Evolutionary conservation across 73 alveolate species (phyloP).

Genomic region (Uronychia binucleata): DNA sequence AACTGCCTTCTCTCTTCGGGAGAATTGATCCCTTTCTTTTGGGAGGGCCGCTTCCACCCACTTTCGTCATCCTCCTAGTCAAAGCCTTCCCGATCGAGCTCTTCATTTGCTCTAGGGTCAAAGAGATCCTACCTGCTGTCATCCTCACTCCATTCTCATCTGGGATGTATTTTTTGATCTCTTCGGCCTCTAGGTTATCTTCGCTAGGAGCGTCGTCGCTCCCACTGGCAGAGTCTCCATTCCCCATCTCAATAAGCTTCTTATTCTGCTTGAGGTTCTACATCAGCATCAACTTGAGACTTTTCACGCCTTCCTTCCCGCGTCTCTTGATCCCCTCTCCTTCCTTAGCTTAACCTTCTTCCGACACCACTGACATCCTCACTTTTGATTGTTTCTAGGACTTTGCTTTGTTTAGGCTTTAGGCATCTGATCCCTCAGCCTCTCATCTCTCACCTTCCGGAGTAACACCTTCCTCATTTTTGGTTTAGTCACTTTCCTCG

Average conservation of each 20-base stretch:
- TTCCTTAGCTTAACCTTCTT: slow-evolving; percentile 9
- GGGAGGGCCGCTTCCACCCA: background rate
- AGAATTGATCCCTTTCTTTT: background rate
- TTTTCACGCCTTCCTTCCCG: background rate
- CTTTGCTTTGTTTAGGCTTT: too few relatives aligned
- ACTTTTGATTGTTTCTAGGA: too few relatives aligned
- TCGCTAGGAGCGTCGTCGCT: slow-evolving; percentile 91
- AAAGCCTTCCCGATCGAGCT: too few relatives aligned
- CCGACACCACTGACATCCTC: too few relatives aligned
- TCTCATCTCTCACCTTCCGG: background rate
- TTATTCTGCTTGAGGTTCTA: slow-evolving; percentile 58
- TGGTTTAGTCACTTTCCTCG: too few relatives aligned
- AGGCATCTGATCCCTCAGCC: background rate
- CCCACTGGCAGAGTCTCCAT: slow-evolving; percentile 78
- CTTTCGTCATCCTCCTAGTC: background rate
- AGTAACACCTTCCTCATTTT: background rate
- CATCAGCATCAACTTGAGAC: slow-evolving; percentile 22
- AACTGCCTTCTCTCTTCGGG: background rate
- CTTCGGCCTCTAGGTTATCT: slow-evolving; percentile 83
- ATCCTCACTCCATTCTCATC: too few relatives aligned
- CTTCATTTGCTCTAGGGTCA: too few relatives aligned
- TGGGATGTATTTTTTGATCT: slow-evolving; percentile 79
- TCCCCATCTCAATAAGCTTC: slow-evolving; percentile 68
- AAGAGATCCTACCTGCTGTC: too few relatives aligned
- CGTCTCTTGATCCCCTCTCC: too few relatives aligned